Conservation (phyloP, 1,139 yeast genomes). For the Candida neerlandica region DNA sequence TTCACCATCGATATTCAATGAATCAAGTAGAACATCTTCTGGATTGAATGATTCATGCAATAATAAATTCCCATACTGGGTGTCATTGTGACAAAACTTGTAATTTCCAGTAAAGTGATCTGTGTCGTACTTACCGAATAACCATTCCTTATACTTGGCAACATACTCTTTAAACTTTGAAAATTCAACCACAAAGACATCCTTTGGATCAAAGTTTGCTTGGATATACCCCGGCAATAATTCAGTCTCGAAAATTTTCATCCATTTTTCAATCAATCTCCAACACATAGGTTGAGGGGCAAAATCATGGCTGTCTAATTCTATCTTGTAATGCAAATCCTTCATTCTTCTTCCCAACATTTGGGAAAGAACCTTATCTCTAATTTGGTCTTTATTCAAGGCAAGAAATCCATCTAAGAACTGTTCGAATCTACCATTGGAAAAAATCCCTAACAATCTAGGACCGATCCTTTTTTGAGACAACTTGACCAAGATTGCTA, state of each 20-base stretch:
- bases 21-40: constrained; percentile 37
- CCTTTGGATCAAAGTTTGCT: constrained; percentile 33
- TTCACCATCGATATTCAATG: constrained; percentile 15
- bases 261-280: constrained; percentile 75
- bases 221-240: constrained; percentile 29
- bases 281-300: constrained; percentile 58
- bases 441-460: constrained; percentile 79
- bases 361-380: constrained; percentile 74
- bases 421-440: constrained; percentile 92
- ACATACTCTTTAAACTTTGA: constrained; percentile 50
- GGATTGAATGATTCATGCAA: constrained; percentile 45
- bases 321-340: constrained; percentile 82
- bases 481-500: constrained; percentile 70
- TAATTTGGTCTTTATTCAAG: constrained; percentile 68
- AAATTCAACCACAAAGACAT: constrained; percentile 54
- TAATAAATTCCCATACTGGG: constrained; percentile 90
- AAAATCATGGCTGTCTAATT: constrained; percentile 55
- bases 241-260: constrained; percentile 51
- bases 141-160: constrained; percentile 60
- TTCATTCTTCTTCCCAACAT: constrained; percentile 96
- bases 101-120: constrained; percentile 48
- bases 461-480: constrained; percentile 87
- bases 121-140: constrained; percentile 54
- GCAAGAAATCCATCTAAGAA: constrained; percentile 80
- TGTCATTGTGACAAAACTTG: constrained; percentile 91